phyloP scores from a whole-genome alignment of 768 basidiomycete species.

The Collybiopsis confluens region DNA sequence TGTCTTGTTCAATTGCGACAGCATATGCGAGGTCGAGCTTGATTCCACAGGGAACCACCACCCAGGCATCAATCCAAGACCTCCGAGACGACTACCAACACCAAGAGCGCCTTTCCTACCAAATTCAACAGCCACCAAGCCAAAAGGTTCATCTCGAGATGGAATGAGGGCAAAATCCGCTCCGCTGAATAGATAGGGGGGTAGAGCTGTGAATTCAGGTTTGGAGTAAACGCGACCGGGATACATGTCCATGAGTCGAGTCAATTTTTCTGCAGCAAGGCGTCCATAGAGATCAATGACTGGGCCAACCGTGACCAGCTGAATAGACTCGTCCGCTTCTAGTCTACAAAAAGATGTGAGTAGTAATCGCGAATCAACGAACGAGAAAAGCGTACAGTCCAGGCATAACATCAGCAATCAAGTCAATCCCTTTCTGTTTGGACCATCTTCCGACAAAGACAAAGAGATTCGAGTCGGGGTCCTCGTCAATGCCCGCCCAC shows the following conservation, averaged over 20 bases:
- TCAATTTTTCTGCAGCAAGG: conserved; percentile 92
- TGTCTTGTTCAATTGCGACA: conserved; percentile 91
- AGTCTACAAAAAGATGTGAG: conserved; percentile 41
- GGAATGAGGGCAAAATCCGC: conserved; percentile 96
- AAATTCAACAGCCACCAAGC: conserved; percentile 93
- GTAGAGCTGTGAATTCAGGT: conserved; percentile 92
- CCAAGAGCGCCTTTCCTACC: conserved; percentile 95
- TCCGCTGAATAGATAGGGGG: conserved; percentile 90
- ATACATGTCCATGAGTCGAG: conserved; percentile 90
- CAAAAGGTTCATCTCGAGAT: conserved; percentile 95
- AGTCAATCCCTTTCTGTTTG: conserved; percentile 96
- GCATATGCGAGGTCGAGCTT: conserved; percentile 87
- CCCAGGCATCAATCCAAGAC: conserved; percentile 95
- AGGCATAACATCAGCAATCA: conserved; percentile 96
- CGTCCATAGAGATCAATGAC: conserved; percentile 95
- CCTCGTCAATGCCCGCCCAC: conserved; percentile 92
- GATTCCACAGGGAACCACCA: conserved; percentile 99
- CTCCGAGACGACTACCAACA: conserved; percentile 90
- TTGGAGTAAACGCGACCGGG: conserved; percentile 92
- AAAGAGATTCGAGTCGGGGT: conserved; percentile 84
- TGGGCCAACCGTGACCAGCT: conserved; percentile 86
- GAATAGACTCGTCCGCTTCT: conserved; percentile 82
- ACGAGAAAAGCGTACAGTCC: conserved; percentile 52
- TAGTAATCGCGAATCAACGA: not conserved
- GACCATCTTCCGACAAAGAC: conserved; percentile 99